Evolutionary conservation across 352 stramenopile genomes (phyloP).

Genomic region (Globisporangium solare): DNA sequence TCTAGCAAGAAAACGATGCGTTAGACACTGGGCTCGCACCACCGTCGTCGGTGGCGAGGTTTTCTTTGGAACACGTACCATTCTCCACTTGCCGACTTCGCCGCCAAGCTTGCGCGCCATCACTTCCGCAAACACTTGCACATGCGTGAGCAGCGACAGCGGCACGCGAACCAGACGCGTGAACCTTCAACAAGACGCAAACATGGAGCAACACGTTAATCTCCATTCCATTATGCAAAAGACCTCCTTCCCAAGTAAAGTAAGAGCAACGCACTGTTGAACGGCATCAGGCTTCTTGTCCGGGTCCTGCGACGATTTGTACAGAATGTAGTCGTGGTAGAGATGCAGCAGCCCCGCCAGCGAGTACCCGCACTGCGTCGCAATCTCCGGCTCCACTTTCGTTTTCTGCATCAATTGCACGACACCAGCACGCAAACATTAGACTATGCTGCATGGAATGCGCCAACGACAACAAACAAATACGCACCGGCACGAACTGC

Average conservation of each 20-base stretch:
- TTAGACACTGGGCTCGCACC: background rate
- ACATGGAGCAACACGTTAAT: background rate
- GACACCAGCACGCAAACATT: background rate
- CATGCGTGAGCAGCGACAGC: conserved; percentile 70
- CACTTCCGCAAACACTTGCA: conserved; percentile 79
- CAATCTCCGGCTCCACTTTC: conserved; percentile 54
- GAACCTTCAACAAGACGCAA: conserved; percentile 24
- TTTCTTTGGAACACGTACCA: conserved; percentile 36
- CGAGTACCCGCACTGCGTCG: conserved; percentile 74
- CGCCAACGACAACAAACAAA: too few species aligned
- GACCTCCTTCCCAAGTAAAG: background rate
- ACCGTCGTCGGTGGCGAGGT: background rate
- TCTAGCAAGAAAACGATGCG: conserved; percentile 21
- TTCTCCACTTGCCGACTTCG: conserved; percentile 61
- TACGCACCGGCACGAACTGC: conserved; percentile 66
- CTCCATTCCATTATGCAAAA: background rate
- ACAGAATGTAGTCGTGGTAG: conserved; percentile 83
- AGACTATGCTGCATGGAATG: too few species aligned
- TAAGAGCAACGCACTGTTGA: conserved; percentile 23
- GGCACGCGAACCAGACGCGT: conserved; percentile 58
- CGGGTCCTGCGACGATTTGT: conserved; percentile 35
- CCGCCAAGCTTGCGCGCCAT: conserved; percentile 64
- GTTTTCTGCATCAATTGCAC: conserved; percentile 29
- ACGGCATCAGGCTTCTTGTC: conserved; percentile 16
- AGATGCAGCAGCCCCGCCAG: conserved; percentile 68